phyloP scores from a whole-genome alignment of 352 stramenopile genomes.

The Globisporangium recalcitrans region DNA sequence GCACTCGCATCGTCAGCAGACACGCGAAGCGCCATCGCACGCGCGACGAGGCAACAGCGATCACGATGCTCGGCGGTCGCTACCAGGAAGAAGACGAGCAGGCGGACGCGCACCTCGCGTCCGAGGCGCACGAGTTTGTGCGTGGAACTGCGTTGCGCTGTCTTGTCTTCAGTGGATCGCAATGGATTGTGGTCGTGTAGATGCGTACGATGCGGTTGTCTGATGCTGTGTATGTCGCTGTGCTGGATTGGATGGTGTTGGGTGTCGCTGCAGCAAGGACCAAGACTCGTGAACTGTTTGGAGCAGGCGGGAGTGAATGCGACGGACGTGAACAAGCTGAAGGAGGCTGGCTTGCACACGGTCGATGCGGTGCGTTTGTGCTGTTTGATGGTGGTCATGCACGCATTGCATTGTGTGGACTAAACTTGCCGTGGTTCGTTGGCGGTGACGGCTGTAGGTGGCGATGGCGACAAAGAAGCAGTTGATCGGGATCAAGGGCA shows the following conservation, averaged over 20 bases:
- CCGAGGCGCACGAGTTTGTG: constrained; percentile 21
- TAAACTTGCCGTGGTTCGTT: not conserved
- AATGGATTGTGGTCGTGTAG: too few species aligned
- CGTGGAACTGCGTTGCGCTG: not conserved
- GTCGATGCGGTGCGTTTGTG: constrained; percentile 89
- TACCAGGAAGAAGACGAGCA: constrained; percentile 19
- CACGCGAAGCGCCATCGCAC: not conserved
- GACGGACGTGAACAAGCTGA: constrained; percentile 98
- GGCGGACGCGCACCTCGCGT: constrained; percentile 7
- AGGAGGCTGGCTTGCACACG: constrained; percentile 96
- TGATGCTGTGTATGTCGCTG: constrained; percentile 8
- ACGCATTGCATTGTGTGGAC: not conserved
- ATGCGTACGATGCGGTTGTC: too few species aligned
- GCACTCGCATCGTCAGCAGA: not conserved
- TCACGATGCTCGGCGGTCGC: constrained; percentile 14
- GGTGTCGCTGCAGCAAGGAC: constrained; percentile 47
- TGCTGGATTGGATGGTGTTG: constrained; percentile 8
- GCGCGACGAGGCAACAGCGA: too few species aligned
- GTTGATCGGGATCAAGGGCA: constrained; percentile 98
- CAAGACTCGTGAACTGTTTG: constrained; percentile 84
- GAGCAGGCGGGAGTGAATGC: constrained; percentile 96
- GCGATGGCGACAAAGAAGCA: constrained; percentile 96
- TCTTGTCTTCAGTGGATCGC: not conserved
- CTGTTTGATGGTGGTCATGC: not conserved
- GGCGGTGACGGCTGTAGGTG: constrained; percentile 38